These are phyloP conservation scores for Heterobasidion irregulare DNA, from an alignment of 1,284 basidiomycete genomes.

Conservation along the genomic window DNA sequence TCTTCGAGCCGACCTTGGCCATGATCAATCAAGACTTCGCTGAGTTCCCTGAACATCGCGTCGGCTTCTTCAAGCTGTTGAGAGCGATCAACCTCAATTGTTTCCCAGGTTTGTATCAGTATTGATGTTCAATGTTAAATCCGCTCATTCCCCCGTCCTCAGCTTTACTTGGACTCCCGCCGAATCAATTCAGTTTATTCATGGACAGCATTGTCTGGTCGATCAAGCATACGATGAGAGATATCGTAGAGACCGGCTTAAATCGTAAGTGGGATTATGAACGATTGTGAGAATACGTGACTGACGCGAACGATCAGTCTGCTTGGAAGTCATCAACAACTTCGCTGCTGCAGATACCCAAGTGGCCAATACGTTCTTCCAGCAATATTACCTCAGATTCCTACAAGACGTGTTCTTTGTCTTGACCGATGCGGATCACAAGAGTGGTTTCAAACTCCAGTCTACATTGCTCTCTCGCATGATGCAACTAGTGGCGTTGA, in stretches of 20 bases:
- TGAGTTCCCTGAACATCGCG: slow-evolving; percentile 96
- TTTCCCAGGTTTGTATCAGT: slow-evolving; percentile 74
- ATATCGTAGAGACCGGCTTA: slow-evolving; percentile 94
- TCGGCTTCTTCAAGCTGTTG: slow-evolving; percentile 95
- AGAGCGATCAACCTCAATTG: slow-evolving; percentile 91
- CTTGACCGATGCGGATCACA: slow-evolving; percentile 96
- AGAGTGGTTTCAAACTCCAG: slow-evolving; percentile 94
- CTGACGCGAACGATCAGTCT: slow-evolving; percentile 46
- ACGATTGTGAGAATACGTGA: not conserved
- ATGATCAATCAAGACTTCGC: slow-evolving; percentile 99
- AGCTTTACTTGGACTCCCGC: slow-evolving; percentile 84
- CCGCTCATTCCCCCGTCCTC: not conserved
- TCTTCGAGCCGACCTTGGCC: slow-evolving; percentile 94
- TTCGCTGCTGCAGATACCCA: slow-evolving; percentile 78
- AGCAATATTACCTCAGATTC: slow-evolving; percentile 89
- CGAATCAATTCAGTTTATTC: slow-evolving; percentile 94
- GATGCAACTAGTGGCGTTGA: slow-evolving; percentile 89
- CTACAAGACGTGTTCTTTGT: slow-evolving; percentile 98
- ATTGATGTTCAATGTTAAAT: not conserved
- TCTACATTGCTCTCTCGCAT: slow-evolving; percentile 85
- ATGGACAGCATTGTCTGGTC: slow-evolving; percentile 99
- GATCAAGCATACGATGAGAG: slow-evolving; percentile 99
- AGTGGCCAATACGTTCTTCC: slow-evolving; percentile 75
- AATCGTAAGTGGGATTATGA: slow-evolving; percentile 49
- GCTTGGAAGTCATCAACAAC: slow-evolving; percentile 93